Evolutionary conservation across 2,329 filamentous ascomycete genomes (phyloP), one percentile per base, ranked within the genome.

Genomic region (Pseudocercospora pini-densiflorae): DNA sequence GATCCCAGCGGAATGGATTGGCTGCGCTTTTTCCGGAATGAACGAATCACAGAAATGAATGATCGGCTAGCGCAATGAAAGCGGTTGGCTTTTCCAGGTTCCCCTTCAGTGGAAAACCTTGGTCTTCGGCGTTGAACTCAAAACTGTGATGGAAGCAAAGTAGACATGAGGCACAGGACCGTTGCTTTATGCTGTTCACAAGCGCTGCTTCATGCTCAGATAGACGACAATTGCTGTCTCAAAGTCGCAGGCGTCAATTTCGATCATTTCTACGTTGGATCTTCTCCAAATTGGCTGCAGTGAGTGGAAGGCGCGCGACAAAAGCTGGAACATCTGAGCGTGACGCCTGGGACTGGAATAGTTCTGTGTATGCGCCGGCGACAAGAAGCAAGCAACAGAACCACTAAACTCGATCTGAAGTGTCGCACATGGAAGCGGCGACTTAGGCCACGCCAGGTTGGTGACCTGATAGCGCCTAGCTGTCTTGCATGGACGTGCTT

Each of bases 141-240:
- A 40, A 53, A 53, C 23, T 31, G 59, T 65, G 63, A 62, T 54
- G 47, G 45, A 58, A 23, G 53, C 27, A 27, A 23, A 45, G 23
- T 21, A 53, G 58, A 66, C 64, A 66, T 59, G 64, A 66, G 61
- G 64, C 64, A 66, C 64, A 58, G 64, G n/a, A 61, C 49, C 53
- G 36, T 45, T 31, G 53, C 53, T 63, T 66, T 66, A 61, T 66
- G 61, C 45, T 63, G 45, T 31, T 66, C 47, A 57, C 64, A 66
- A 66, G 64, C 61, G 64, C 61, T 57, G 64, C 51, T 60, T 40
- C 33, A 40, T 33, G 36, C 43, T 57, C 16, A 36, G 14, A 19
- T 27, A 62, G 21, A 9, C n/a, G 29, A 62, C 27, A 47, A 12
- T 9, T 47, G n/a, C n/a, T 47, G n/a, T 47, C n/a, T 49, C 51